These are phyloP conservation scores for Xylaria sp. DNA, from an alignment of 2,329 filamentous ascomycete species.

Conservation along the genomic window DNA sequence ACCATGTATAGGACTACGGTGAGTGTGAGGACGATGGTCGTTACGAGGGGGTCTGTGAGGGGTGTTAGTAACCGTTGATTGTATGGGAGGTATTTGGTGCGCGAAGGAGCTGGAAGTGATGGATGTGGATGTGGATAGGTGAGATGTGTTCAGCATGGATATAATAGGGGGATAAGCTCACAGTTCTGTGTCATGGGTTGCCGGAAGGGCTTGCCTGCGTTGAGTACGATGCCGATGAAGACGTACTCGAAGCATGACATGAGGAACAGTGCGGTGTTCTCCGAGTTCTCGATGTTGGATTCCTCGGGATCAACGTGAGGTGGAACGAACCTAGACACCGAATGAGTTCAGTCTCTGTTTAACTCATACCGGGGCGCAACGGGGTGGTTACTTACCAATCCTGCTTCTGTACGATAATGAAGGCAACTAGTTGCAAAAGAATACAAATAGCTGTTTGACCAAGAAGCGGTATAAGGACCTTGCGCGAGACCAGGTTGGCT, in stretches of 20 bases:
- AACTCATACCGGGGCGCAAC: neutral
- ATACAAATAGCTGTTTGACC: conserved; percentile 84
- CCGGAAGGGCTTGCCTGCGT: conserved; percentile 85
- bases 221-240: conserved; percentile 80
- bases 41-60: conserved; percentile 73
- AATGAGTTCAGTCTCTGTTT: neutral
- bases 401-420: conserved; percentile 69
- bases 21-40: conserved; percentile 65
- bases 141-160: neutral
- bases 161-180: conserved; percentile 40
- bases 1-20: conserved; percentile 74
- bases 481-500: conserved; percentile 84
- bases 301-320: conserved; percentile 72
- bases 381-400: conserved; percentile 55
- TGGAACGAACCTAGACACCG: conserved; percentile 61
- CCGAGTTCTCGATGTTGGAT: conserved; percentile 82
- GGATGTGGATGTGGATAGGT: neutral
- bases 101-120: neutral
- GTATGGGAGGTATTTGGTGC: neutral
- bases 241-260: conserved; percentile 94
- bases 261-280: conserved; percentile 88
- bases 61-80: conserved; percentile 21
- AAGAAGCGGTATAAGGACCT: conserved; percentile 82
- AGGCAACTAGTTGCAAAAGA: conserved; percentile 67
- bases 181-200: conserved; percentile 74